These are phyloP conservation scores for Metschnikowia dekortorum DNA, from an alignment of 805 yeast genomes.

Conservation along the genomic window DNA sequence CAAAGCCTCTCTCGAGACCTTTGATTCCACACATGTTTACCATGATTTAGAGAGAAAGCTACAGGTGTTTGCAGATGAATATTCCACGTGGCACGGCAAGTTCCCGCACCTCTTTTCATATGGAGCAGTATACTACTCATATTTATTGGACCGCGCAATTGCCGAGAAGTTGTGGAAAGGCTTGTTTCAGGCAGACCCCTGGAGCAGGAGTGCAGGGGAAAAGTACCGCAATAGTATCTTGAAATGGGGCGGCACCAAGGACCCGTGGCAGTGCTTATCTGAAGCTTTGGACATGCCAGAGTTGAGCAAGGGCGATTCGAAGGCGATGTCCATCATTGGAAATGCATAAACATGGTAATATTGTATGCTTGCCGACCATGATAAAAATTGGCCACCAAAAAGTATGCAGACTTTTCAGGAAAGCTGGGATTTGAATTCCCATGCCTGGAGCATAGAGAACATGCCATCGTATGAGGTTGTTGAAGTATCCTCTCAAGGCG, in stretches of 20 bases:
- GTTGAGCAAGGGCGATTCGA: constrained; percentile 60
- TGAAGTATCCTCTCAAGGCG: too few relatives aligned
- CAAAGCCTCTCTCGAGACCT: constrained; percentile 7
- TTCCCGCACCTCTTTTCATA: constrained; percentile 92
- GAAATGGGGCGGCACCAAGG: constrained; percentile 90
- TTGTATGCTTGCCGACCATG: too few relatives aligned
- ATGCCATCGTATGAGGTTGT: too few relatives aligned
- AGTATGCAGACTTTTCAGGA: too few relatives aligned
- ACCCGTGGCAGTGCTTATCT: constrained; percentile 84
- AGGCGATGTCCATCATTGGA: constrained; percentile 55
- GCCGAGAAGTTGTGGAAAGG: constrained; percentile 81
- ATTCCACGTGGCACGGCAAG: constrained; percentile 87
- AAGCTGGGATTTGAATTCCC: too few relatives aligned
- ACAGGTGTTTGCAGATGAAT: constrained; percentile 60
- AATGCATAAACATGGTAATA: neutral
- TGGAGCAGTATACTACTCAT: constrained; percentile 92
- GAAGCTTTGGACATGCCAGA: constrained; percentile 66
- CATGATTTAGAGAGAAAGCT: constrained; percentile 59
- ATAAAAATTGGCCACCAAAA: too few relatives aligned
- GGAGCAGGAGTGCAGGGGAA: constrained; percentile 69
- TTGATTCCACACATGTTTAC: constrained; percentile 56
- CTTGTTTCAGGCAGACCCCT: constrained; percentile 67
- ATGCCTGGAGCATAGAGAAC: too few relatives aligned
- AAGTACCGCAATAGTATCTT: constrained; percentile 65
- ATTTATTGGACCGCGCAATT: constrained; percentile 85